Conservation (phyloP, 2,329 filamentous ascomycete species). For the Ampelomyces quisqualis region DNA sequence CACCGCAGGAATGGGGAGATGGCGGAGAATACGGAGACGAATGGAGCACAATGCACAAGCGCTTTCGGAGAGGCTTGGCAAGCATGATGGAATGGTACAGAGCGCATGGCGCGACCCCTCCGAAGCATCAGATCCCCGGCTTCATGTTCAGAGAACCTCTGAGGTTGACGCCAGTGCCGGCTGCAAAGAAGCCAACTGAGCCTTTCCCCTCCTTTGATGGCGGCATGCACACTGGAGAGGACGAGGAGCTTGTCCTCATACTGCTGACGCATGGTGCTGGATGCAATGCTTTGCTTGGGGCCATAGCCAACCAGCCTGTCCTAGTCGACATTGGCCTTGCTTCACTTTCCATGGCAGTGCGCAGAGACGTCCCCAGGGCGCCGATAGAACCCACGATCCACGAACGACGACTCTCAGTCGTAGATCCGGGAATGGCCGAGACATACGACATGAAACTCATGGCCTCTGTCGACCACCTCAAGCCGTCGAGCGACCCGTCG, state of each 20-base stretch:
- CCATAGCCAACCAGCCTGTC: constrained; percentile 86
- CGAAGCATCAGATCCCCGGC: constrained; percentile 34
- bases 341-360: constrained; percentile 79
- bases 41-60: constrained; percentile 92
- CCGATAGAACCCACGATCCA: constrained; percentile 24
- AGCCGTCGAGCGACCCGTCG: constrained; percentile 51
- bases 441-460: constrained; percentile 73
- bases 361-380: constrained; percentile 30
- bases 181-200: constrained; percentile 23
- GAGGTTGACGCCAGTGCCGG: constrained; percentile 11
- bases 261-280: constrained; percentile 93
- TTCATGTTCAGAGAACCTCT: constrained; percentile 34
- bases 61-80: constrained; percentile 78
- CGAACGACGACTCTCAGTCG: constrained; percentile 44
- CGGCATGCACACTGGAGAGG: constrained; percentile 49
- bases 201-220: constrained; percentile 39
- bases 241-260: constrained; percentile 73
- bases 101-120: constrained; percentile 47
- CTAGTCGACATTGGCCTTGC: constrained; percentile 87
- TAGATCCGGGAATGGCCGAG: constrained; percentile 52
- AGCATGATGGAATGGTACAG: constrained; percentile 82
- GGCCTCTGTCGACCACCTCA: constrained; percentile 74
- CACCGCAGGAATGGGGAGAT: constrained; percentile 77
- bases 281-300: constrained; percentile 91
- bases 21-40: constrained; percentile 89